Base-by-base conservation (phyloP, 1,139 yeast genomes). In the Candida tropicalis region DNA sequence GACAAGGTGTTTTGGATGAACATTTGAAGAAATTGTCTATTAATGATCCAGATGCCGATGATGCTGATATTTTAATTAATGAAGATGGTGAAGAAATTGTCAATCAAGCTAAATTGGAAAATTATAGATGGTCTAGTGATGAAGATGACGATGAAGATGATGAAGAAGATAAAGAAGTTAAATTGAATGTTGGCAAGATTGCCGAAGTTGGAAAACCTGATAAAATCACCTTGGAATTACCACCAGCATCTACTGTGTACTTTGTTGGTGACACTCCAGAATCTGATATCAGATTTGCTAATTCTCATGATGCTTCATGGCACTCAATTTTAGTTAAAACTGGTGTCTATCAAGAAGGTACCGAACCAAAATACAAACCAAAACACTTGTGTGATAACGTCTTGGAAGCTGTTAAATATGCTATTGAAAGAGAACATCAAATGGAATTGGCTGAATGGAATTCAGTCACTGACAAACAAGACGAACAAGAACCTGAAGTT, bases 181-280 rank as follows among this genome's bases (percentile, higher is more conserved):
- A 37, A 31, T 39, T 41, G 29, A 44, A 62, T 12, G 66, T 66
- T 15, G 64, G 57, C 24, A 66, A 62, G 34, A 64, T 66, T 20
- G 70, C 62, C 23, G 63, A 61, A 40, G 64, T 57, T 32, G 63
- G 59, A 32, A 64, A 62, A 44, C 57, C 58, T 38, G 76, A 71
- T 25, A 57, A 70, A 45, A 73, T 73, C 48, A 68, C 73, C 25
- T 68, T 81, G 54, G 82, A 83, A 50, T 70, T 86, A 50, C 95
- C 95, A 10, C 90, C 91, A 10, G 90, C 93, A 2, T 83, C 89
- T 5, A 85, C 93, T 0, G 95, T 87, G 15, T 87, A 87, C 63
- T 87, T 87, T 68, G 95, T 87, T 39, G 96, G 96, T 53, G 96
- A 87, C 61, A 87, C 95, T n/a, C 96, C 96, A 12, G 95, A 87